Conservation (phyloP, 179 eudicot species). For the Patellifolia procumbens region DNA sequence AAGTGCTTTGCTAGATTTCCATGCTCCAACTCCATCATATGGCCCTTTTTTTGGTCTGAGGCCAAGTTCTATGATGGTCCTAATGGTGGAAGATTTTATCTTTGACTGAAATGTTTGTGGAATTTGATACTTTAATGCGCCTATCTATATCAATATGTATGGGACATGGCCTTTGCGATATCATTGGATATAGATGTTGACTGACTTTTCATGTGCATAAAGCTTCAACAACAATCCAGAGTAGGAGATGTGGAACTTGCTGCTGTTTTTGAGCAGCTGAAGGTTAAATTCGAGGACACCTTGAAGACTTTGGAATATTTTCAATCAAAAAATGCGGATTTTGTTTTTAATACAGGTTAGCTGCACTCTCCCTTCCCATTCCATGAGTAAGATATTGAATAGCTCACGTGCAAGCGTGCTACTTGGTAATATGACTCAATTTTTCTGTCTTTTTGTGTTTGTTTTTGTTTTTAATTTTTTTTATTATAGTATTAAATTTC, state of each 20-base stretch:
- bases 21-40: not conserved
- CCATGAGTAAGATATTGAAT: not conserved
- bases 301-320: slow-evolving; percentile 56
- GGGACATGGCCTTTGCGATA: not conserved
- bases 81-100: not conserved
- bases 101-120: not conserved
- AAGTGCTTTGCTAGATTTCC: not conserved
- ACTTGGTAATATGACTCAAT: not conserved
- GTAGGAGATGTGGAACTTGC: slow-evolving; percentile 63
- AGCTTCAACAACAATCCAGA: slow-evolving; percentile 64
- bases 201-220: slow-evolving; percentile 21
- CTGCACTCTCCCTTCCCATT: not conserved
- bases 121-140: not conserved
- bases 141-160: not conserved
- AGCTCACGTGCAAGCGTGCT: not conserved
- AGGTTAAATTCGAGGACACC: slow-evolving; percentile 55
- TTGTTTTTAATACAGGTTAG: slow-evolving; percentile 85
- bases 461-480: not conserved
- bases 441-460: not conserved
- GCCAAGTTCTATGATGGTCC: not conserved
- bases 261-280: slow-evolving; percentile 48
- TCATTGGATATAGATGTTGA: slow-evolving; percentile 9
- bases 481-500: not conserved
- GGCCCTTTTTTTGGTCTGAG: not conserved
- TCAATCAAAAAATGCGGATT: slow-evolving; percentile 77